These are phyloP conservation scores for Pichia cephalocereana DNA, from an alignment of 805 yeast genomes.

Conservation along the genomic window DNA sequence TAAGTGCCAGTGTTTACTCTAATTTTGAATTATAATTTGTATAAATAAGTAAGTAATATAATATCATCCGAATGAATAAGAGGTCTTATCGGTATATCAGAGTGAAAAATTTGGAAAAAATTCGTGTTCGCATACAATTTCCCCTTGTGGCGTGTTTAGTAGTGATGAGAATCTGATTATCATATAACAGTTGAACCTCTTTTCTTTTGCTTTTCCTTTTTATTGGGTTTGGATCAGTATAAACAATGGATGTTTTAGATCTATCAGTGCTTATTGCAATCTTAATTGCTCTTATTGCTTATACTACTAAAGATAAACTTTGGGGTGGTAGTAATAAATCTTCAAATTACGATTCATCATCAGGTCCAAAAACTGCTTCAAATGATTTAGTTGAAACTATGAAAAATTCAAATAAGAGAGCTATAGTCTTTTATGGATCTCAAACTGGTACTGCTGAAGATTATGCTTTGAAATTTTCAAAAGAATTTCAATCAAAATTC, in stretches of 20 bases:
- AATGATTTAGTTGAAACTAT: conserved; percentile 54
- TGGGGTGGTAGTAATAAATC: conserved; percentile 28
- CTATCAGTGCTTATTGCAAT: conserved; percentile 56
- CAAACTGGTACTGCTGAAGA: conserved; percentile 99
- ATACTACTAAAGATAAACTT: conserved; percentile 53
- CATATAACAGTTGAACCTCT: too few relatives aligned
- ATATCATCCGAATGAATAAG: too few relatives aligned
- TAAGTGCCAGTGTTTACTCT: conserved; percentile 85
- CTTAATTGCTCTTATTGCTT: conserved; percentile 55
- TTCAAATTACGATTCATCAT: conserved; percentile 3
- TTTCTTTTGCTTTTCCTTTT: too few relatives aligned
- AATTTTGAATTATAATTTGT: conserved; percentile 36
- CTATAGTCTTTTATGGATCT: conserved; percentile 80
- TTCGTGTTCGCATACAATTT: too few relatives aligned
- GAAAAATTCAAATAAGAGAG: conserved; percentile 56
- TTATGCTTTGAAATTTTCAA: conserved; percentile 81
- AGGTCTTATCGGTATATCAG: too few relatives aligned
- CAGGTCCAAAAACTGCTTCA: conserved; percentile 33
- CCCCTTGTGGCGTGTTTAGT: too few relatives aligned
- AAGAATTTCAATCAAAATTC: conserved; percentile 76
- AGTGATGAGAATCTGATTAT: too few relatives aligned
- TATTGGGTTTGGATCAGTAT: too few relatives aligned
- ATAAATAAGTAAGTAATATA: too few relatives aligned
- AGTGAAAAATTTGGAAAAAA: too few relatives aligned
- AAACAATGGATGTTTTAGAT: conserved; percentile 51